These are phyloP conservation scores for Candida succiphila DNA, from an alignment of 805 yeast species.

Conservation along the genomic window DNA sequence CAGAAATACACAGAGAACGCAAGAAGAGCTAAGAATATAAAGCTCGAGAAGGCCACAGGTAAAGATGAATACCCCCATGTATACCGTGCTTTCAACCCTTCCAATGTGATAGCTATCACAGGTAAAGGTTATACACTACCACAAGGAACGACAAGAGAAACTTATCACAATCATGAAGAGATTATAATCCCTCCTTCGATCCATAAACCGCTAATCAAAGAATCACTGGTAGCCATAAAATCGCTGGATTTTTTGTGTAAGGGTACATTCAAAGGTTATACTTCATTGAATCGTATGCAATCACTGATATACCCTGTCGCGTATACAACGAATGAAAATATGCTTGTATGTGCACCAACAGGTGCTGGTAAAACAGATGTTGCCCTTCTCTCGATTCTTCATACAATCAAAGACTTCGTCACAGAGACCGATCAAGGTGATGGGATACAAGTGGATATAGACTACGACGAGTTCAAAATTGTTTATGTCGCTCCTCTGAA, in stretches of 20 bases:
- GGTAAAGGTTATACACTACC: constrained; percentile 81
- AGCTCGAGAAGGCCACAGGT: constrained; percentile 33
- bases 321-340: constrained; percentile 84
- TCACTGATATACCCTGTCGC: constrained; percentile 88
- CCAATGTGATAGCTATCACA: constrained; percentile 61
- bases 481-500: constrained; percentile 90
- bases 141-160: constrained; percentile 60
- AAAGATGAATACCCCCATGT: constrained; percentile 77
- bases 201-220: constrained; percentile 30
- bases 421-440: constrained; percentile 39
- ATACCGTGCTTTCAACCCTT: constrained; percentile 57
- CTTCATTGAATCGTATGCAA: constrained; percentile 77
- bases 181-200: constrained; percentile 72
- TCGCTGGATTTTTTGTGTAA: constrained; percentile 72
- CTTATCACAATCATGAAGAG: constrained; percentile 56
- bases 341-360: constrained; percentile 95
- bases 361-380: constrained; percentile 98
- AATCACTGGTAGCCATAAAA: constrained; percentile 42
- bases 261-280: constrained; percentile 76
- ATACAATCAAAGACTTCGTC: constrained; percentile 65
- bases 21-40: constrained; percentile 36
- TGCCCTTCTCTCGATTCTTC: constrained; percentile 72
- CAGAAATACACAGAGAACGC: constrained; percentile 42
- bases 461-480: constrained; percentile 78
- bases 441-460: constrained; percentile 49